Evolutionary conservation across 1,284 basidiomycete species (phyloP).

Genomic region (Austroboletus niveus): DNA sequence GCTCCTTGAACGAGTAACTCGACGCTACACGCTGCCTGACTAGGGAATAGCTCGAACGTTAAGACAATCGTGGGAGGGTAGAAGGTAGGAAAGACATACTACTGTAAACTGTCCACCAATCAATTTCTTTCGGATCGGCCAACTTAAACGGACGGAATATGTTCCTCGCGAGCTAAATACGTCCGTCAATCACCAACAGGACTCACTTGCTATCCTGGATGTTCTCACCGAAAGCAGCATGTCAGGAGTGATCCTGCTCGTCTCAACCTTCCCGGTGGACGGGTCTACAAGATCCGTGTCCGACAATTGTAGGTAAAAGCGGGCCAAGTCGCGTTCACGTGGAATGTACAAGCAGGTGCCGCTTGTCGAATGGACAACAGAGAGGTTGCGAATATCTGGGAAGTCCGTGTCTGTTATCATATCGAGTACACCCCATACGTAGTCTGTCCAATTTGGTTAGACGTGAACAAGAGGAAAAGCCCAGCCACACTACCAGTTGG

Average conservation of each 20-base stretch:
- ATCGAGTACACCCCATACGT: slow-evolving; percentile 77
- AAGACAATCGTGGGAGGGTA: not conserved
- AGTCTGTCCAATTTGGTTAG: slow-evolving; percentile 40
- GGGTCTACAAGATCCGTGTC: not conserved
- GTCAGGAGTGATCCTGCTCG: not conserved
- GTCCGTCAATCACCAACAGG: not conserved
- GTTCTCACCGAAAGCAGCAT: not conserved
- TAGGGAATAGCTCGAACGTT: slow-evolving; percentile 17
- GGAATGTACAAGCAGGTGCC: slow-evolving; percentile 73
- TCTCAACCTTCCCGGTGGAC: not conserved
- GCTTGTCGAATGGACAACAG: slow-evolving; percentile 55
- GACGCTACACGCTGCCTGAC: slow-evolving; percentile 76
- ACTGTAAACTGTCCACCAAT: slow-evolving; percentile 80
- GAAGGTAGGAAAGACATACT: slow-evolving; percentile 37
- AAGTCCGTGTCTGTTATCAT: slow-evolving; percentile 70
- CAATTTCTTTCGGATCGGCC: slow-evolving; percentile 40
- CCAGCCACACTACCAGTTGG: not conserved
- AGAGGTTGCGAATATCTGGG: slow-evolving; percentile 72
- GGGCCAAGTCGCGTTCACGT: slow-evolving; percentile 64
- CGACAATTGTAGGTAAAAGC: slow-evolving; percentile 54
- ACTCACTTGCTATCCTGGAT: not conserved
- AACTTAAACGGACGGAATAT: slow-evolving; percentile 57
- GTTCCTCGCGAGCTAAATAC: slow-evolving; percentile 26
- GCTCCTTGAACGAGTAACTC: slow-evolving; percentile 59
- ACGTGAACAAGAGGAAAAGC: not conserved